These are phyloP conservation scores for Aspergillus udagawae DNA, from an alignment of 2,329 filamentous ascomycete species.

Conservation along the genomic window DNA sequence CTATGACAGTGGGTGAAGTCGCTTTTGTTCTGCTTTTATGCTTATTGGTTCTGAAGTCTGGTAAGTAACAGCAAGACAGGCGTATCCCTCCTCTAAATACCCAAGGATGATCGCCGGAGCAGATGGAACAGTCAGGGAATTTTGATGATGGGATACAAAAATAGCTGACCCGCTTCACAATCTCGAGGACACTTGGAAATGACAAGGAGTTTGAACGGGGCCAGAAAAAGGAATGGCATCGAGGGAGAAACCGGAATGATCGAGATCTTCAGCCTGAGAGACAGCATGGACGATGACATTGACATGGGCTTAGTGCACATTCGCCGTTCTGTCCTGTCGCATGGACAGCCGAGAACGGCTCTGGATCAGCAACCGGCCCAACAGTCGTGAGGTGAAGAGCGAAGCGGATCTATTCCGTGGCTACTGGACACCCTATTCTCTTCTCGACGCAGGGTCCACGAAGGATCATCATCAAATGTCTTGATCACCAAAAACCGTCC, in stretches of 20 bases:
- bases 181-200: background rate
- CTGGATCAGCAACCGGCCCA: slow-evolving; percentile 8
- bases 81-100: background rate
- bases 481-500: slow-evolving; percentile 6
- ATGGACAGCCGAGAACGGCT: background rate
- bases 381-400: background rate
- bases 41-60: background rate
- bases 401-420: slow-evolving; percentile 10
- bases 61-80: background rate
- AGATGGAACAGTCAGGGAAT: background rate
- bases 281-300: slow-evolving; percentile 1
- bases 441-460: slow-evolving; percentile 2
- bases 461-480: background rate
- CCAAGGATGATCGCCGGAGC: background rate
- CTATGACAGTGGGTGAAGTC: background rate
- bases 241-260: slow-evolving; percentile 9
- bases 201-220: background rate
- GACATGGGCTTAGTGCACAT: slow-evolving; percentile 5
- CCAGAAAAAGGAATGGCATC: slow-evolving; percentile 2
- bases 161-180: background rate
- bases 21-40: background rate
- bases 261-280: slow-evolving; percentile 15
- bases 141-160: slow-evolving; percentile 4
- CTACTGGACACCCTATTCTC: slow-evolving; percentile 4
- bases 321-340: background rate